Conservation (phyloP, 495 filamentous ascomycete genomes). For the Tuber umbilicatum region DNA sequence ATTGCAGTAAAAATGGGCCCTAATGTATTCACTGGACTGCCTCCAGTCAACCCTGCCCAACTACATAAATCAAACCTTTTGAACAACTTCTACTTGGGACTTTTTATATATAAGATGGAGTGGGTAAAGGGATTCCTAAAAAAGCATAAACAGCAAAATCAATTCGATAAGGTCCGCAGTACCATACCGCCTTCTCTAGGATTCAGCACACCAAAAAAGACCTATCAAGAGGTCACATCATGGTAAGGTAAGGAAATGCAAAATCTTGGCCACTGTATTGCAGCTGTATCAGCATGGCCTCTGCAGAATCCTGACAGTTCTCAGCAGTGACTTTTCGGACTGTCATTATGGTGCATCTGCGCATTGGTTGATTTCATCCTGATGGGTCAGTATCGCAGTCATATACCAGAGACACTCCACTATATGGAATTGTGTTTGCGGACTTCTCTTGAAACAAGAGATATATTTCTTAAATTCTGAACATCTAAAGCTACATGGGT, state of each 20-base stretch:
- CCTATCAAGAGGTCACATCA: slow-evolving; percentile 8
- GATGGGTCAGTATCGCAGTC: slow-evolving; percentile 15
- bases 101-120: too few species aligned
- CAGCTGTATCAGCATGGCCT: not conserved
- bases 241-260: slow-evolving; percentile 16
- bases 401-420: too few species aligned
- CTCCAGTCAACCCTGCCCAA: too few species aligned
- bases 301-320: not conserved
- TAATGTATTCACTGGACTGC: too few species aligned
- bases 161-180: slow-evolving; percentile 8
- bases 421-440: slow-evolving; percentile 15
- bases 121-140: too few species aligned
- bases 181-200: not conserved
- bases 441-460: slow-evolving; percentile 12
- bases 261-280: too few species aligned
- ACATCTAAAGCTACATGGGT: not conserved
- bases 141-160: not conserved
- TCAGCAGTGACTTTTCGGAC: slow-evolving; percentile 9
- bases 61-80: too few species aligned
- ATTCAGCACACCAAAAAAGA: slow-evolving; percentile 5
- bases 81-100: too few species aligned
- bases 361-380: slow-evolving; percentile 10
- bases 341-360: slow-evolving; percentile 4
- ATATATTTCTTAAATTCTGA: too few species aligned
- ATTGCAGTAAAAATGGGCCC: too few species aligned